Base-by-base conservation (phyloP, 352 stramenopile species). In the Globisporangium apiculatum region DNA sequence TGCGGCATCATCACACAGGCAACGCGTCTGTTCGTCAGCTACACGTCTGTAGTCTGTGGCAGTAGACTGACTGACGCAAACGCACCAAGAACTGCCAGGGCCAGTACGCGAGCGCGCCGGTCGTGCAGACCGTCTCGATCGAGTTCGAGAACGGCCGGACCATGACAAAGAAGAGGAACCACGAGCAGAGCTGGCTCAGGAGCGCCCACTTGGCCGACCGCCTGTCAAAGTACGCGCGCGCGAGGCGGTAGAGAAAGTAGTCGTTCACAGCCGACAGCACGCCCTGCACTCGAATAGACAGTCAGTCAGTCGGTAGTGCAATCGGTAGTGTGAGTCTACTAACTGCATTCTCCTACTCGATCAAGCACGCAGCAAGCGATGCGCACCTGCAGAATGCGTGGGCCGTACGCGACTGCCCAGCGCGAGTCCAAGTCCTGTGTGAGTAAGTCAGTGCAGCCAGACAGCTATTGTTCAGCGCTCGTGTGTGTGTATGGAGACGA, bases 91-190 rank as follows among this genome's bases (percentile, higher is more conserved):
- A 88, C 5, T 68, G 65, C 84, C 84, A 92, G 10, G 84, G 86
- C 86, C 86, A 96, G 47, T 86, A 82, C 0, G 76, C 61, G 17
- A 96, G 54, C 45, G 83, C 84, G 0, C 75, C 73, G 0, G 81
- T 88, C 1, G 84, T 96, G 57, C 79, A 91, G 51, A 93, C 48
- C 4, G 83, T 87, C 66, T 96, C 86, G 24, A 93, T 72, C 48
- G 79, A 89, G 57, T 94, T 96, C 18, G 86, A 96, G 57, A 86
- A 96, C 38, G 86, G 86, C 10, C 86, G 79, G 42, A 94, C 83
- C 70, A 91, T 86, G 12, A 79, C 76, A 68, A 91, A 96, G 57
- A 91, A 94, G 47, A 75, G 78, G 51, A 96, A 96, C 84, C 84
- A 96, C 42, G 80, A 94, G 36, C 81, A 78, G 15, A 94, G 45